These are phyloP conservation scores for Penicillium sp. DNA, from an alignment of 2,329 filamentous ascomycete genomes.

Conservation along the genomic window DNA sequence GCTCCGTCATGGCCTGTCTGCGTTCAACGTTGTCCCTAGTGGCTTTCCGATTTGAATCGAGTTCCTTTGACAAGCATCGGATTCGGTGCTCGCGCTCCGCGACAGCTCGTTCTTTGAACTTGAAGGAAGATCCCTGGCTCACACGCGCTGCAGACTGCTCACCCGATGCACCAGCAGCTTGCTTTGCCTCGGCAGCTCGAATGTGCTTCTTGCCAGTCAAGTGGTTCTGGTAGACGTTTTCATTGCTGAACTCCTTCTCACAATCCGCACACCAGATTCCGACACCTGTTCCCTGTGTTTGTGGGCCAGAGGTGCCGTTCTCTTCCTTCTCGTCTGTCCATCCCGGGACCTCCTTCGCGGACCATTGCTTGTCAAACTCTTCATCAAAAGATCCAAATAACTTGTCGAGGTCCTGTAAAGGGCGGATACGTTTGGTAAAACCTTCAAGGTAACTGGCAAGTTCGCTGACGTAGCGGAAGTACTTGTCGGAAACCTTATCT, in stretches of 20 bases:
- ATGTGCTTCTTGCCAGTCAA: conserved; percentile 91
- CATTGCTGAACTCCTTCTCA: conserved; percentile 92
- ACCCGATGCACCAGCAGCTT: conserved; percentile 50
- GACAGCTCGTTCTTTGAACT: conserved; percentile 85
- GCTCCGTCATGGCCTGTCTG: conserved; percentile 95
- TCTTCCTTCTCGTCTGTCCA: conserved; percentile 68
- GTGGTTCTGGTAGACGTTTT: conserved; percentile 91
- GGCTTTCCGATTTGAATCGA: conserved; percentile 86
- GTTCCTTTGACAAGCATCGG: conserved; percentile 76
- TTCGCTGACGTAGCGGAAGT: conserved; percentile 85
- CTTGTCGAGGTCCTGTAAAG: conserved; percentile 83
- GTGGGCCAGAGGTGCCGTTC: conserved; percentile 50
- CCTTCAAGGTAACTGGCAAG: conserved; percentile 83
- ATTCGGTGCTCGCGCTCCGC: conserved; percentile 88
- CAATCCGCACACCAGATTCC: conserved; percentile 90
- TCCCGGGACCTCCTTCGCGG: conserved; percentile 75
- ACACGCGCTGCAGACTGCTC: conserved; percentile 36
- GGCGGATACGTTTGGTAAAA: conserved; percentile 83
- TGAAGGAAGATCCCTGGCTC: conserved; percentile 38
- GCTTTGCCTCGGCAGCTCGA: conserved; percentile 74
- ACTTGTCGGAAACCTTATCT: conserved; percentile 90
- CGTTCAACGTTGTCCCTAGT: conserved; percentile 95
- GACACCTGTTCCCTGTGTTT: conserved; percentile 64
- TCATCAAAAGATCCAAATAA: conserved; percentile 76
- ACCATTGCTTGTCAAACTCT: conserved; percentile 86